Conservation (phyloP, 2,329 filamentous ascomycete species). For the Sporothrix curviconia region DNA sequence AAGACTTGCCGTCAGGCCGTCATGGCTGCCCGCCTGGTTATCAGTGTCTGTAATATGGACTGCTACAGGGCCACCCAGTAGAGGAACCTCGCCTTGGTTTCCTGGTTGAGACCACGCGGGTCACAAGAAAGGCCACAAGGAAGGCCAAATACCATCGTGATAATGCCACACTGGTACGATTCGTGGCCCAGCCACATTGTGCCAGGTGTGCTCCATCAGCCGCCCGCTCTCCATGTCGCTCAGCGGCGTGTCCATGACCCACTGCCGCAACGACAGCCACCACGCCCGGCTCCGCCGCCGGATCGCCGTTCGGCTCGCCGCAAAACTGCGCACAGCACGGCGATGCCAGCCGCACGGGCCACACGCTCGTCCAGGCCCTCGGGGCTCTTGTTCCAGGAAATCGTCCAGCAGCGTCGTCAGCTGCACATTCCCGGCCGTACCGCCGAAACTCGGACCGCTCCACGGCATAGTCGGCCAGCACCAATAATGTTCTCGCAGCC, state of each 20-base stretch:
- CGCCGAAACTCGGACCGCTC: conserved; percentile 1
- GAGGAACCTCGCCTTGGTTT: too few species aligned
- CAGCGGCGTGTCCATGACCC: conserved; percentile 40
- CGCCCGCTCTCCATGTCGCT: conserved; percentile 39
- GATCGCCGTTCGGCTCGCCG: conserved; percentile 39
- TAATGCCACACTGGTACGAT: too few species aligned
- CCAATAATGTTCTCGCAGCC: conserved; percentile 26
- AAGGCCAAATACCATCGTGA: too few species aligned
- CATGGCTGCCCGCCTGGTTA: too few species aligned
- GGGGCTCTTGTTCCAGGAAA: conserved; percentile 23
- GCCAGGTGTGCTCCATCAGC: conserved; percentile 48
- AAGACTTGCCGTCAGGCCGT: too few species aligned
- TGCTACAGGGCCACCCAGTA: too few species aligned
- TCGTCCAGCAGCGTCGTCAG: conserved; percentile 20
- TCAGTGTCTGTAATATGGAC: too few species aligned
- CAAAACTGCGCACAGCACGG: conserved; percentile 51
- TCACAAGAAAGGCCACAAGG: too few species aligned
- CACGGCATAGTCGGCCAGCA: conserved; percentile 15
- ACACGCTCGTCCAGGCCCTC: conserved; percentile 20
- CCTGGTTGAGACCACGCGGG: too few species aligned
- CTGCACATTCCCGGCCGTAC: conserved; percentile 16
- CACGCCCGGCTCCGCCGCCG: conserved; percentile 33
- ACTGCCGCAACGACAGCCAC: conserved; percentile 41
- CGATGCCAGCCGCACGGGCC: conserved; percentile 32
- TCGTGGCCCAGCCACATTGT: conserved; percentile 33